Evolutionary conservation across 2,329 filamentous ascomycete genomes (phyloP).

Genomic region (Scytalidium lignicola): DNA sequence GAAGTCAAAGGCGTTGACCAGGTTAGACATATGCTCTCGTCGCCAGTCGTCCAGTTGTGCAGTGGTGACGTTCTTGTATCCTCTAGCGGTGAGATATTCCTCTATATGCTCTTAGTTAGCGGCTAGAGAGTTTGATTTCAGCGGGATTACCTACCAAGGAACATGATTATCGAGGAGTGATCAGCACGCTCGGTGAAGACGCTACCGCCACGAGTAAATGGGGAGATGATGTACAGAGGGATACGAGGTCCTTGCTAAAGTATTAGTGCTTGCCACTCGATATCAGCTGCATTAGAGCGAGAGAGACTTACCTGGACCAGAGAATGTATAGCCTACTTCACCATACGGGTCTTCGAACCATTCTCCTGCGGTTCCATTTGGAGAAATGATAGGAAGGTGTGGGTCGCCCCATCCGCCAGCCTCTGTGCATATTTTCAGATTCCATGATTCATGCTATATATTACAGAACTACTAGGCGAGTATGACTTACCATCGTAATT

Average conservation of each 20-base stretch:
- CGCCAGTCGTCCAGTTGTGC: conserved; percentile 39
- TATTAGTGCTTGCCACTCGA: not conserved
- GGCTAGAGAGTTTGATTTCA: conserved; percentile 19
- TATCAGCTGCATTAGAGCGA: not conserved
- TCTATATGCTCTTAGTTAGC: conserved; percentile 3
- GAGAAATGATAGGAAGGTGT: conserved; percentile 43
- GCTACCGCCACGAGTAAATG: conserved; percentile 47
- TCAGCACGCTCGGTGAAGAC: conserved; percentile 50
- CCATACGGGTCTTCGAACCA: conserved; percentile 45
- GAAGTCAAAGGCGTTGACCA: conserved; percentile 41
- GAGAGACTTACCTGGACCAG: conserved; percentile 34
- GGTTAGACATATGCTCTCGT: conserved; percentile 40
- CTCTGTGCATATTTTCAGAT: conserved; percentile 21
- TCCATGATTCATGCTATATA: not conserved
- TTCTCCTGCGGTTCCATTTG: conserved; percentile 43
- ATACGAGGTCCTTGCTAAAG: conserved; percentile 33
- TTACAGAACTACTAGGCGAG: not conserved
- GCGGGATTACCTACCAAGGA: conserved; percentile 43
- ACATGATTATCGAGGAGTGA: conserved; percentile 50
- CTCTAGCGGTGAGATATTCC: conserved; percentile 16
- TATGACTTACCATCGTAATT: conserved; percentile 36
- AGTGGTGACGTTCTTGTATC: conserved; percentile 30
- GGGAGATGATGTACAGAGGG: conserved; percentile 50
- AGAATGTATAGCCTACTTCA: conserved; percentile 35
- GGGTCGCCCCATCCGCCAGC: conserved; percentile 51